A percentile compares a stretch with the other conserved stretches of the same genome.
Conservation (phyloP, 306 rosid genomes). For the Lathyrus oleraceus region DNA sequence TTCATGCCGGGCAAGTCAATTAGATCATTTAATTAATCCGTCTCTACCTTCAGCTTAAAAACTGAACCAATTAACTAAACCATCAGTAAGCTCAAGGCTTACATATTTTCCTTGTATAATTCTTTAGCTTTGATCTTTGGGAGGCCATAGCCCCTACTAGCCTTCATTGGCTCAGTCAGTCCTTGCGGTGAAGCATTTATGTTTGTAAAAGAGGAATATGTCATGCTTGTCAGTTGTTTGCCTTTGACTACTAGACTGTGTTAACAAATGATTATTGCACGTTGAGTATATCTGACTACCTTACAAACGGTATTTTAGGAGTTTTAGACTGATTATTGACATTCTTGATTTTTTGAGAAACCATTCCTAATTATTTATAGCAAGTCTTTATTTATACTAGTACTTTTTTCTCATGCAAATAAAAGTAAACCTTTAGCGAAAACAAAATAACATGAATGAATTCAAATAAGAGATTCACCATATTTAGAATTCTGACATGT, state of each 20-base stretch:
- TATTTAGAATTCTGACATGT: conserved; percentile 8
- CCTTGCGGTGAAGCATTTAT: neutral
- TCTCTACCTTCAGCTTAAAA: conserved; percentile 19
- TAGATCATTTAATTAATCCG: neutral
- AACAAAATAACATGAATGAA: neutral
- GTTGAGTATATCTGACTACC: conserved; percentile 1
- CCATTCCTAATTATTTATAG: neutral
- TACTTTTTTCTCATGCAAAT: conserved; percentile 18
- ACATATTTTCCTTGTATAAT: neutral
- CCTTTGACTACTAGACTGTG: conserved; percentile 21
- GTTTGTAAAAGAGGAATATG: conserved; percentile 5
- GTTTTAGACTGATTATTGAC: conserved; percentile 6
- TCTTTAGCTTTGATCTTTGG: neutral
- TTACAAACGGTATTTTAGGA: neutral
- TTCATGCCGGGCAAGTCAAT: conserved; percentile 6
- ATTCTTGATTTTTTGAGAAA: conserved; percentile 16
- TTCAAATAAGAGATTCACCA: conserved; percentile 5
- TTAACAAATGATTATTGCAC: conserved; percentile 9
- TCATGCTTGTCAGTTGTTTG: neutral
- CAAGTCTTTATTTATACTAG: neutral
- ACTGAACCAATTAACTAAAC: conserved; percentile 9
- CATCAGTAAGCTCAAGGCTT: conserved; percentile 7
- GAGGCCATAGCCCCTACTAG: neutral
- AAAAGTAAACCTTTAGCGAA: neutral
- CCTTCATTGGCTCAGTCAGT: neutral